Percentiles rank a stretch among this genome's conserved stretches.
Evolutionary conservation across 1,139 yeast genomes (phyloP).

Genomic region (Barnettozyma hawaiiensis): DNA sequence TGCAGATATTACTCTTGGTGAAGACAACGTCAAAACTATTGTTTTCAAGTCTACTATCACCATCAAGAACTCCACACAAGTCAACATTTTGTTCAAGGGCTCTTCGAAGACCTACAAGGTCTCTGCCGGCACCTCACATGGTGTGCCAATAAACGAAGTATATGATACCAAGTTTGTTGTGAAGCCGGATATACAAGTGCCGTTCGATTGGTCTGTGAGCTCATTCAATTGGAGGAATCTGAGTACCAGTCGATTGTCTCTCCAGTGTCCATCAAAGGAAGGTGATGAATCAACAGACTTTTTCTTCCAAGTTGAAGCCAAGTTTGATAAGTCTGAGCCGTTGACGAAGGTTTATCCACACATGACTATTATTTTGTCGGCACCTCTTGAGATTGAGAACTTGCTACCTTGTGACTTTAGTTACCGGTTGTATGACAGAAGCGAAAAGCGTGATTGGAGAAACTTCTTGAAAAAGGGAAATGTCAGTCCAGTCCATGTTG

Average conservation of each 20-base stretch:
- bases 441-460: slow-evolving; percentile 64
- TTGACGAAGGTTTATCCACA: slow-evolving; percentile 78
- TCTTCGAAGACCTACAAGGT: slow-evolving; percentile 32
- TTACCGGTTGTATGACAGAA: slow-evolving; percentile 74
- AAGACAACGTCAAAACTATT: slow-evolving; percentile 74
- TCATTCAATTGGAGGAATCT: slow-evolving; percentile 62
- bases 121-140: slow-evolving; percentile 47
- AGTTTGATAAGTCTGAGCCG: slow-evolving; percentile 58
- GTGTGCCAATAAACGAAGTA: slow-evolving; percentile 72
- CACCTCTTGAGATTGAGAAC: slow-evolving; percentile 85
- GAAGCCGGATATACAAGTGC: slow-evolving; percentile 51
- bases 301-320: slow-evolving; percentile 72
- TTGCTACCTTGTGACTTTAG: slow-evolving; percentile 76
- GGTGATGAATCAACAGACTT: slow-evolving; percentile 41
- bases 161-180: slow-evolving; percentile 53
- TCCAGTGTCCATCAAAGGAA: slow-evolving; percentile 50
- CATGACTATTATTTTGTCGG: slow-evolving; percentile 69
- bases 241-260: slow-evolving; percentile 44
- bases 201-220: slow-evolving; percentile 64
- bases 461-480: slow-evolving; percentile 59
- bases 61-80: slow-evolving; percentile 65
- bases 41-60: slow-evolving; percentile 69
- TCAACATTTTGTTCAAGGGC: slow-evolving; percentile 45
- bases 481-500: slow-evolving; percentile 72
- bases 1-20: slow-evolving; percentile 64